Percentiles rank a stretch among this genome's conserved stretches.
Evolutionary conservation across 1,284 basidiomycete species (phyloP).

Genomic region (Rhodotorula mucilaginosa): DNA sequence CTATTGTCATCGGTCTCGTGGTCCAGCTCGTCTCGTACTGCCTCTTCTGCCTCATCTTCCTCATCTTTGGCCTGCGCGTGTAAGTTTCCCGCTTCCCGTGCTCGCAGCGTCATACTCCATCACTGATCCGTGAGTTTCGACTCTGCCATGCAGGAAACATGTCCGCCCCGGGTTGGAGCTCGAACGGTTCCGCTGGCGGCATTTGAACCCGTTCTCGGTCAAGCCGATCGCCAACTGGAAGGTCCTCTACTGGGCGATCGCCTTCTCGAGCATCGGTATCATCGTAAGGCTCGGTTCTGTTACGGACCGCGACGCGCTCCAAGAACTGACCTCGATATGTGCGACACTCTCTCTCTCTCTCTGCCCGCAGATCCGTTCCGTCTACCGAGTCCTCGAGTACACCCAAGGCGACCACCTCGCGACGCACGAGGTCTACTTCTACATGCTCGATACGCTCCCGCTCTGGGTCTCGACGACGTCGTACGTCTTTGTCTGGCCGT

Average conservation of each 20-base stretch:
- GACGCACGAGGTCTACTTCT: not conserved
- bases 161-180: not conserved
- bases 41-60: not conserved
- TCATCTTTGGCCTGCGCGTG: not conserved
- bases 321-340: not conserved
- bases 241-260: not conserved
- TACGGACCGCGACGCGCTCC: not conserved
- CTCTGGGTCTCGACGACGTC: not conserved
- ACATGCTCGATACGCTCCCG: not conserved
- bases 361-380: not conserved
- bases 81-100: not conserved
- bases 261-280: conserved; percentile 1
- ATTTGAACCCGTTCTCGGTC: not conserved
- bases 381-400: not conserved
- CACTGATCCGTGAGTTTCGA: not conserved
- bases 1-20: not conserved
- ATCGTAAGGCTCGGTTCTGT: not conserved
- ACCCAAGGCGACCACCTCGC: not conserved
- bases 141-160: not conserved
- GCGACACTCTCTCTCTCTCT: not conserved
- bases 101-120: not conserved
- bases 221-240: not conserved
- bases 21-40: not conserved
- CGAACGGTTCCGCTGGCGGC: not conserved
- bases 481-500: not conserved